Evolutionary conservation across 2,329 filamentous ascomycete genomes (phyloP), one percentile per base, ranked within the genome.

Genomic region (Atkinsonella texensis): DNA sequence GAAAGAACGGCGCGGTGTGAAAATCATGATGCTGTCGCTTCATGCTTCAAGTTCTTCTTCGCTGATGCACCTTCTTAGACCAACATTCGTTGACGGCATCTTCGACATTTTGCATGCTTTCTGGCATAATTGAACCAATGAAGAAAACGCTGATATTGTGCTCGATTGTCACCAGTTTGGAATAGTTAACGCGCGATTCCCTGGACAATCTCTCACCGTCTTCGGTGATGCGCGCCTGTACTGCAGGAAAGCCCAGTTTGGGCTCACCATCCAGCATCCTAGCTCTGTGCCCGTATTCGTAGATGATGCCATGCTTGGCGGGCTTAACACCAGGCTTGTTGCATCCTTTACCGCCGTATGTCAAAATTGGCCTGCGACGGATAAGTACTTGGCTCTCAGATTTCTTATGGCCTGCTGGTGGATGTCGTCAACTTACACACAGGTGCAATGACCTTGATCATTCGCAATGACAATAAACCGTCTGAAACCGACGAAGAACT

Each of bases 141-240:
- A 81, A 79, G 56, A 74, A 69, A n/a, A 81, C 75, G 45, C 69
- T 72, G 57, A 74, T 65, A 57, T 81, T 81, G 63, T 81, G 78
- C 60, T 80, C 76, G 28, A 81, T 68, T 3, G 75, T 77, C 31
- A 72, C 68, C 6, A 76, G 64, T 55, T 80, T 80, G 5, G 75
- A 73, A 60, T 80, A 81, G 62, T 81, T 80, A 56, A 80, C 70
- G 5, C 78, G 72, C 12, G 78, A 81, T 54, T 75, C 71, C 32
- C 57, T 67, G 11, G 67, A 66, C 7, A 81, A 66, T 50, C 63
- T 70, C 53, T 80, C 75, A 33, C 66, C 68, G 13, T 66, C 62
- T 4, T 67, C 63, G 18, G 61, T 65, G 18, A 79, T 69, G 1
- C 68, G 61, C 42, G 77, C 67, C 31, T 63, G 64, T 38, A 80